A percentile compares a stretch with the other conserved stretches of the same genome.
Evolutionary conservation across 2,329 filamentous ascomycete species (phyloP).

Genomic region (Verticillium isaacii): DNA sequence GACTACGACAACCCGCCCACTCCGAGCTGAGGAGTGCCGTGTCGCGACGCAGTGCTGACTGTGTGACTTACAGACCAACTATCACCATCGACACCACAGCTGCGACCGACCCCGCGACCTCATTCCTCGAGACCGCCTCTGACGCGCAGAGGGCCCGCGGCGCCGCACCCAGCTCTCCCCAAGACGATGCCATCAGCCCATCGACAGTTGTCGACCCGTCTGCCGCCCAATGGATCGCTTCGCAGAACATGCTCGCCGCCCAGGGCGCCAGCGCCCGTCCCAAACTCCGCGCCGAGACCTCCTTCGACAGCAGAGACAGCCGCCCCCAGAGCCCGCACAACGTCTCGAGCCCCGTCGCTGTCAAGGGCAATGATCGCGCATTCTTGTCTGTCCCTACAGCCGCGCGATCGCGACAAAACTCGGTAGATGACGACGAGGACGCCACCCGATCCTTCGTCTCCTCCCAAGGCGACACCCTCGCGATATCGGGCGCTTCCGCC

Average conservation of each 20-base stretch:
- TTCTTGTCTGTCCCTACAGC: conserved; percentile 64
- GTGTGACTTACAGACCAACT: conserved; percentile 37
- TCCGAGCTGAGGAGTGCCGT: not conserved
- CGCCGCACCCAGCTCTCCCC: conserved; percentile 28
- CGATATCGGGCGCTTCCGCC: conserved; percentile 40
- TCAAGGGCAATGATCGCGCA: conserved; percentile 40
- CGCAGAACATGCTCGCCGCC: conserved; percentile 18
- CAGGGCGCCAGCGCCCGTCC: conserved; percentile 20
- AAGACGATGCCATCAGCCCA: conserved; percentile 36
- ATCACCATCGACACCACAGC: conserved; percentile 51
- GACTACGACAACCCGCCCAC: not conserved
- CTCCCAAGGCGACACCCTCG: conserved; percentile 59
- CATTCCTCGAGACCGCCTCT: conserved; percentile 22
- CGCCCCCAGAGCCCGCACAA: conserved; percentile 70
- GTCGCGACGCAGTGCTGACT: not conserved
- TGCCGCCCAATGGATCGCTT: conserved; percentile 18
- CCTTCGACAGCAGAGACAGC: conserved; percentile 62
- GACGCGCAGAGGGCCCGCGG: conserved; percentile 15
- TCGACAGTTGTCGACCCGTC: conserved; percentile 28
- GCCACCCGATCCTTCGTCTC: conserved; percentile 51
- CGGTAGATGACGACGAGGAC: conserved; percentile 63
- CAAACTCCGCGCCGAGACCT: conserved; percentile 50
- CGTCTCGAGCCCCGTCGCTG: conserved; percentile 54
- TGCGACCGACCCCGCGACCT: conserved; percentile 20
- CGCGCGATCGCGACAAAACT: conserved; percentile 60